Evolutionary conservation across 306 rosid species (phyloP).

Genomic region (Glycine latifolia): DNA sequence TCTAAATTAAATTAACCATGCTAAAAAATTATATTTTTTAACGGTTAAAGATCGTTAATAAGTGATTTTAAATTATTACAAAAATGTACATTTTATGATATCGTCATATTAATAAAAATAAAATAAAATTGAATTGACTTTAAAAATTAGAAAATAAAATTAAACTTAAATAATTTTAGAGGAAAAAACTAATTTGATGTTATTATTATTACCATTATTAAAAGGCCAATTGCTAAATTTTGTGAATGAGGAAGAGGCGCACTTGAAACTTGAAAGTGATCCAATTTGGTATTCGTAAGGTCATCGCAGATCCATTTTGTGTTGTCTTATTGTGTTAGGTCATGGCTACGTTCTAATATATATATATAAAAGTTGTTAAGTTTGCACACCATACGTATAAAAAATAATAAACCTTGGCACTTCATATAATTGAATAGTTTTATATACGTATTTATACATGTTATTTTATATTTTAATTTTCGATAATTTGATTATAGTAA

Average conservation of each 20-base stretch:
- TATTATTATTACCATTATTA: background rate
- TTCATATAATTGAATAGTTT: background rate
- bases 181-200: no score
- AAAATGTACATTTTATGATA: no score
- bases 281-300: background rate
- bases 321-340: constrained; percentile 1
- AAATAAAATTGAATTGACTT: no score
- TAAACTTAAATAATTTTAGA: no score
- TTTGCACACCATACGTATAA: background rate
- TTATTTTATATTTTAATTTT: background rate
- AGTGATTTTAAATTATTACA: no score
- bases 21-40: no score
- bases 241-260: constrained; percentile 12
- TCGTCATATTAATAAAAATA: no score
- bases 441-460: background rate
- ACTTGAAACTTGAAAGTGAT: background rate
- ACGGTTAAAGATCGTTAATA: no score
- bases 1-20: no score
- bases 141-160: no score
- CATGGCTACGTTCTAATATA: background rate
- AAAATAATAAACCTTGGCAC: background rate
- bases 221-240: background rate
- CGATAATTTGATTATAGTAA: background rate
- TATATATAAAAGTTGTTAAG: background rate
- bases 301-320: background rate